phyloP scores from a whole-genome alignment of 768 basidiomycete genomes.

The Lactarius indigo region DNA sequence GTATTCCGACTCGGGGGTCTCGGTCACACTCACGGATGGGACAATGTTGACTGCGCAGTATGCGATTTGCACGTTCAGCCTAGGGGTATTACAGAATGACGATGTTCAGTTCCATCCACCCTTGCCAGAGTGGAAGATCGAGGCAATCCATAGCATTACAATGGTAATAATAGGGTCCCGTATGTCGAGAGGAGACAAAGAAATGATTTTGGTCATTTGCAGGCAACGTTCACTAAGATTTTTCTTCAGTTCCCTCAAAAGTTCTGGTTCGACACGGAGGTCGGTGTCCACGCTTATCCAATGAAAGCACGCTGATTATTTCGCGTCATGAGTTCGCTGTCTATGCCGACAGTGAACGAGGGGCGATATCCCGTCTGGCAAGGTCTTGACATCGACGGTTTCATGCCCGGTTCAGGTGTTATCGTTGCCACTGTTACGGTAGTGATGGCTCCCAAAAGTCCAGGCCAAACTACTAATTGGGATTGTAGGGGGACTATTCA shows the following conservation, averaged over 20 bases:
- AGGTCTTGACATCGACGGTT: slow-evolving; percentile 50
- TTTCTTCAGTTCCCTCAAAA: slow-evolving; percentile 19
- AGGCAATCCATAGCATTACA: slow-evolving; percentile 58
- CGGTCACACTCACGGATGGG: slow-evolving; percentile 34
- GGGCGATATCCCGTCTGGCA: slow-evolving; percentile 61
- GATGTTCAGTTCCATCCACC: slow-evolving; percentile 49
- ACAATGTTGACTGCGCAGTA: slow-evolving; percentile 31
- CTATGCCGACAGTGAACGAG: slow-evolving; percentile 17
- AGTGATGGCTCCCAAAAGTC: slow-evolving; percentile 31
- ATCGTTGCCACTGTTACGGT: slow-evolving; percentile 49
- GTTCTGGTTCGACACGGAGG: slow-evolving; percentile 40
- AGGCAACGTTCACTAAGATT: slow-evolving; percentile 13
- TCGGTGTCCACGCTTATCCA: slow-evolving; percentile 42
- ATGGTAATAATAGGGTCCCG: slow-evolving; percentile 40
- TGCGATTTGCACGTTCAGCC: slow-evolving; percentile 58
- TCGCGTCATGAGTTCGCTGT: slow-evolving; percentile 6
- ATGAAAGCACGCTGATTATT: not conserved
- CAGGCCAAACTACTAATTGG: not conserved
- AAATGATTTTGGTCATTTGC: not conserved
- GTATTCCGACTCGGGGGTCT: slow-evolving; percentile 47
- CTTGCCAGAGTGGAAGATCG: slow-evolving; percentile 55
- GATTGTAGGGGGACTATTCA: slow-evolving; percentile 51
- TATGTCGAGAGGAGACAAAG: slow-evolving; percentile 34
- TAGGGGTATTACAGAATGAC: slow-evolving; percentile 40
- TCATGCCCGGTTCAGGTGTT: slow-evolving; percentile 57